Conservation (phyloP, 805 yeast species). For the Metschnikowia koreensis region DNA sequence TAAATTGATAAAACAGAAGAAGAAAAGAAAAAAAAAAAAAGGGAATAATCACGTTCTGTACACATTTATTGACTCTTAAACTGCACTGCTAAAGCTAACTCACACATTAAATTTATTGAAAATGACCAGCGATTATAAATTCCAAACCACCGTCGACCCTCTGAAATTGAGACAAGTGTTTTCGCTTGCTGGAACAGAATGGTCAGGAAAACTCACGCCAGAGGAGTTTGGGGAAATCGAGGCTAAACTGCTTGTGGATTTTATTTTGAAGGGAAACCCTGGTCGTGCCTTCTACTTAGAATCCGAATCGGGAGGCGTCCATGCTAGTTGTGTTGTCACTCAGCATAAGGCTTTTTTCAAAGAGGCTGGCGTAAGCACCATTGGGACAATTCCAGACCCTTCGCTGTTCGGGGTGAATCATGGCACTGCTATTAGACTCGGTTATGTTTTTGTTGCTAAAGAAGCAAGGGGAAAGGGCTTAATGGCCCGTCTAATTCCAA, state of each 20-base stretch:
- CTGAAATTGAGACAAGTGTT: slow-evolving; percentile 22
- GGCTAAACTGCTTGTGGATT: slow-evolving; percentile 14
- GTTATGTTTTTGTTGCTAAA: slow-evolving; percentile 27
- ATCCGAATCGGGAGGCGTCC: slow-evolving; percentile 21
- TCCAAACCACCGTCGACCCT: slow-evolving; percentile 25
- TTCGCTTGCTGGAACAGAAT: slow-evolving; percentile 24
- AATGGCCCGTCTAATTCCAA: slow-evolving; percentile 24
- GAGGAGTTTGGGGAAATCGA: slow-evolving; percentile 25
- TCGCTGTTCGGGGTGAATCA: slow-evolving; percentile 31
- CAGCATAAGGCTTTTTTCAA: slow-evolving; percentile 29
- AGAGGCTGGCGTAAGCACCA: slow-evolving; percentile 24
- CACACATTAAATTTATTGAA: background rate
- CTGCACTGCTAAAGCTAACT: too few species aligned
- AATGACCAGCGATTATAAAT: slow-evolving; percentile 15
- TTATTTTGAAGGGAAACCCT: slow-evolving; percentile 19
- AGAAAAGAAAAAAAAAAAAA: too few species aligned
- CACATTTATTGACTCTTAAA: too few species aligned
- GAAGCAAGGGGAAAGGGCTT: slow-evolving; percentile 31
- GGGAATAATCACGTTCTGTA: too few species aligned
- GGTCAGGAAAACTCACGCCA: slow-evolving; percentile 22
- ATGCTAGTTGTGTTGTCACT: slow-evolving; percentile 24
- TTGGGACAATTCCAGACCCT: slow-evolving; percentile 29
- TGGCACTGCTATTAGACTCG: slow-evolving; percentile 26
- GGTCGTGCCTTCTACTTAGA: slow-evolving; percentile 28
- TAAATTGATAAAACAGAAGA: too few species aligned